A percentile compares a stretch with the other conserved stretches of the same genome.
Evolutionary conservation across 2,329 filamentous ascomycete species (phyloP).

Genomic region (Sclerotinia subarctica): DNA sequence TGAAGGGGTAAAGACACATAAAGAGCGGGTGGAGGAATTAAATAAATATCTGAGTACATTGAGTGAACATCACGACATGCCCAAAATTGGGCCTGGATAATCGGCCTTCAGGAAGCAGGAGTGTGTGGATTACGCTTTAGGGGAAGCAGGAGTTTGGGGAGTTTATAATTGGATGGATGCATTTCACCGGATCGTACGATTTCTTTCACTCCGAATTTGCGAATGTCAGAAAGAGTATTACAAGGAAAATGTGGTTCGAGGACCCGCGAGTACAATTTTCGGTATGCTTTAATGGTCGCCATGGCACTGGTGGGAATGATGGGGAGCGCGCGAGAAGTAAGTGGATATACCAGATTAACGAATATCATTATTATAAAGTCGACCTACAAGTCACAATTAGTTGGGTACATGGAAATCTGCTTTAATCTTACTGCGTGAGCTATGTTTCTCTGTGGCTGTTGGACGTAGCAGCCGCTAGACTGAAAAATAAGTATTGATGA

Average conservation of each 20-base stretch:
- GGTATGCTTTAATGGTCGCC: background rate
- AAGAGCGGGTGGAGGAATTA: conserved; percentile 91
- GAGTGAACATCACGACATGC: conserved; percentile 98
- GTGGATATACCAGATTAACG: background rate
- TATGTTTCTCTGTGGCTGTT: background rate
- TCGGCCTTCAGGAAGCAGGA: background rate
- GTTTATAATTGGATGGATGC: background rate
- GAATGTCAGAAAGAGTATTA: background rate
- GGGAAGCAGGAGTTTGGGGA: background rate
- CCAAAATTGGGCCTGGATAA: conserved; percentile 57
- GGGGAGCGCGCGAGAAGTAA: background rate
- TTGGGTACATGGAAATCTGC: background rate
- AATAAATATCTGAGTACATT: conserved; percentile 90
- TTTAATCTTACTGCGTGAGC: background rate
- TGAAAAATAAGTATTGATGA: background rate
- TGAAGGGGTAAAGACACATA: conserved; percentile 92
- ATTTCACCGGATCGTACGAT: background rate
- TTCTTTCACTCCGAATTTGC: background rate
- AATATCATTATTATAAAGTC: background rate
- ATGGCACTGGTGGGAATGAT: background rate
- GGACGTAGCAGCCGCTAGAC: background rate
- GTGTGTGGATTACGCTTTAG: background rate
- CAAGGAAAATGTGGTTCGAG: background rate
- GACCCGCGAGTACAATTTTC: background rate
- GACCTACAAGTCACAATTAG: background rate